Evolutionary conservation across 805 yeast genomes (phyloP).

Genomic region (Lipomyces yamadae): DNA sequence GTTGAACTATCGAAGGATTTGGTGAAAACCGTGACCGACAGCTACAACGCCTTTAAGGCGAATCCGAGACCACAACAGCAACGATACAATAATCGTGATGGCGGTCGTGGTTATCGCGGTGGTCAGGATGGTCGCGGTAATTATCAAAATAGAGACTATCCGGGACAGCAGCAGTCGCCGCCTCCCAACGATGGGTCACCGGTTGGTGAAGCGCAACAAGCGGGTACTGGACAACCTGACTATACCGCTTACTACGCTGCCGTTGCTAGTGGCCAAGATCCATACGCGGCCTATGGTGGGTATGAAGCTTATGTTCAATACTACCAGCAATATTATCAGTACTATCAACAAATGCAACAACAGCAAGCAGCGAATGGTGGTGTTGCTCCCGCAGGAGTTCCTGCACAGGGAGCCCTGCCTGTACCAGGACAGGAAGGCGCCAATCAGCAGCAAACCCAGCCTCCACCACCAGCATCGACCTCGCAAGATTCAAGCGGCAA

Average conservation of each 20-base stretch:
- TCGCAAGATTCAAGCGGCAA: neutral
- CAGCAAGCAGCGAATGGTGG: slow-evolving; percentile 11
- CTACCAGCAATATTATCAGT: slow-evolving; percentile 39
- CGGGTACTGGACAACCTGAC: slow-evolving; percentile 28
- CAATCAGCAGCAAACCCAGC: slow-evolving; percentile 3
- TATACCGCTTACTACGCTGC: slow-evolving; percentile 38
- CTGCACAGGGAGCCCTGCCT: too few species aligned
- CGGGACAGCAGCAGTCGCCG: slow-evolving; percentile 1
- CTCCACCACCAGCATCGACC: slow-evolving; percentile 7
- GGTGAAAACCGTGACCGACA: slow-evolving; percentile 40
- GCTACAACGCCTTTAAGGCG: slow-evolving; percentile 31
- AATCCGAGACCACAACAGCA: slow-evolving; percentile 25
- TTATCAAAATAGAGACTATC: slow-evolving; percentile 15
- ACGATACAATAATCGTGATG: slow-evolving; percentile 27
- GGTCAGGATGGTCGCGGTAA: slow-evolving; percentile 8
- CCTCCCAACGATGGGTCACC: slow-evolving; percentile 20
- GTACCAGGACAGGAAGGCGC: too few species aligned
- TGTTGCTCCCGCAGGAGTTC: neutral
- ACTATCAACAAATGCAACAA: slow-evolving; percentile 32
- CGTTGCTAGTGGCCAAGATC: slow-evolving; percentile 39
- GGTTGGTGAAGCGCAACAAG: slow-evolving; percentile 15
- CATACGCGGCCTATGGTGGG: slow-evolving; percentile 41
- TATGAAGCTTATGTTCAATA: slow-evolving; percentile 39
- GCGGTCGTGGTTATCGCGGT: slow-evolving; percentile 17
- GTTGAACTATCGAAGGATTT: slow-evolving; percentile 41